Percentiles rank a stretch among this genome's conserved stretches.
Conservation (phyloP, 352 stramenopile species). For the Phytophthora hibernalis region DNA sequence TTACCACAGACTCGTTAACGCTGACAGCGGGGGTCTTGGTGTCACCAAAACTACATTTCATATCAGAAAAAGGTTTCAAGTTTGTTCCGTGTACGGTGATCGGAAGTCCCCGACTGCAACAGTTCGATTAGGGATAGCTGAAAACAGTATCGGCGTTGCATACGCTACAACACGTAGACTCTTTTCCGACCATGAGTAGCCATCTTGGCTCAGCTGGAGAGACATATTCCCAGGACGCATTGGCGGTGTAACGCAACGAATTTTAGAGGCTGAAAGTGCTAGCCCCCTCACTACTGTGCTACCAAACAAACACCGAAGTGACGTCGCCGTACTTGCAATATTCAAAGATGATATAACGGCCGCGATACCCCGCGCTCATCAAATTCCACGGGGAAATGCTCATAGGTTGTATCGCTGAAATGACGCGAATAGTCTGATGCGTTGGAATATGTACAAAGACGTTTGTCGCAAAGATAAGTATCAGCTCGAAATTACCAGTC, state of each 20-base stretch:
- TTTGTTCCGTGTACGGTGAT: constrained; percentile 54
- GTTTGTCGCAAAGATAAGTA: constrained; percentile 20
- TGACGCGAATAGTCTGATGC: constrained; percentile 38
- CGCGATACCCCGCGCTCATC: constrained; percentile 55
- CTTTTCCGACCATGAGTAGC: constrained; percentile 44
- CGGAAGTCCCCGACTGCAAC: constrained; percentile 10
- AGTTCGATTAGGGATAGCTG: constrained; percentile 25
- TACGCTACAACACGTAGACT: constrained; percentile 41
- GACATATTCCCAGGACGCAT: constrained; percentile 27
- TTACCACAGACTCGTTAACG: constrained; percentile 40
- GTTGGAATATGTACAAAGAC: constrained; percentile 25
- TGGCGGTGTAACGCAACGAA: constrained; percentile 43
- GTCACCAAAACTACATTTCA: constrained; percentile 48
- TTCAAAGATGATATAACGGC: constrained; percentile 43
- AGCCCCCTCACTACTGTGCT: constrained; percentile 30
- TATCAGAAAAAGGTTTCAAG: constrained; percentile 33
- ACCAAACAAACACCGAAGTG: constrained; percentile 51
- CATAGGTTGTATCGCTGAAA: constrained; percentile 34
- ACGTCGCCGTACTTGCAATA: constrained; percentile 23
- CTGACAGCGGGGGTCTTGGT: constrained; percentile 27
- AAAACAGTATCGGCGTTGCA: constrained; percentile 41
- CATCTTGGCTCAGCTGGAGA: constrained; percentile 47
- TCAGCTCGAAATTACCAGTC: constrained; percentile 37
- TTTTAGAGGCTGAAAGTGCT: constrained; percentile 29
- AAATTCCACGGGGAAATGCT: constrained; percentile 38